phyloP scores from a whole-genome alignment of 768 basidiomycete genomes.

The Boletus tomentosulus region DNA sequence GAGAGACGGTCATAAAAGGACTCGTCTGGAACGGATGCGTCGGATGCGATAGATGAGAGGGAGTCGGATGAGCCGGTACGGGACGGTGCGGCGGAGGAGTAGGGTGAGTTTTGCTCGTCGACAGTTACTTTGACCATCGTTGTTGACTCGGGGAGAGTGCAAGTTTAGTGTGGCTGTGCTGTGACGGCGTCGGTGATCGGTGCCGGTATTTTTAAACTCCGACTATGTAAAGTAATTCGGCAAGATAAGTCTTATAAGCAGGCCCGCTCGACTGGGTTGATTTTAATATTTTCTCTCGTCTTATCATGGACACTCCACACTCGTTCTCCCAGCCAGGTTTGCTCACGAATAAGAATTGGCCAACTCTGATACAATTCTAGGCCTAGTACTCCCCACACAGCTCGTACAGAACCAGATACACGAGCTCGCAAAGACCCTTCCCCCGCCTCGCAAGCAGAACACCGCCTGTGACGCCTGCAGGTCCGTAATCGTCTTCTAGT shows the following conservation, averaged over 20 bases:
- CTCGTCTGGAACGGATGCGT: conserved; percentile 67
- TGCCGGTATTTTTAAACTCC: conserved; percentile 29
- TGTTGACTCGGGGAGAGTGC: conserved; percentile 2
- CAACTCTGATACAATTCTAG: conserved; percentile 30
- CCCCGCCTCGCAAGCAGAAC: conserved; percentile 88
- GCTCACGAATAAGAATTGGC: neutral
- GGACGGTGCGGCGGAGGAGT: conserved; percentile 70
- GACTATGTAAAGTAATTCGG: conserved; percentile 10
- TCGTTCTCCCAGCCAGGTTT: conserved; percentile 34
- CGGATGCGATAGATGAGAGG: conserved; percentile 77
- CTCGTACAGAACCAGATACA: conserved; percentile 79
- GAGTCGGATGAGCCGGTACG: conserved; percentile 65
- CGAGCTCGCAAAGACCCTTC: conserved; percentile 73
- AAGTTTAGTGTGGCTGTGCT: conserved; percentile 17
- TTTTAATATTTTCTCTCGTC: conserved; percentile 17
- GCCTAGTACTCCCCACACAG: conserved; percentile 58
- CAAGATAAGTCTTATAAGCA: conserved; percentile 14
- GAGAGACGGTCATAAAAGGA: conserved; percentile 81
- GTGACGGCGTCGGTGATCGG: conserved; percentile 23
- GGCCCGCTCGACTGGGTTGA: neutral
- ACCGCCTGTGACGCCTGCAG: conserved; percentile 93
- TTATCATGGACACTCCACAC: conserved; percentile 29
- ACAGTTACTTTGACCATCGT: conserved; percentile 93
- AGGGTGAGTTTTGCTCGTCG: conserved; percentile 74
- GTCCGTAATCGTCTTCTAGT: conserved; percentile 32